Percentiles rank a stretch among this genome's conserved stretches.
These are phyloP conservation scores for Teunomyces barrocoloradensis DNA, from an alignment of 805 yeast genomes.

Conservation along the genomic window DNA sequence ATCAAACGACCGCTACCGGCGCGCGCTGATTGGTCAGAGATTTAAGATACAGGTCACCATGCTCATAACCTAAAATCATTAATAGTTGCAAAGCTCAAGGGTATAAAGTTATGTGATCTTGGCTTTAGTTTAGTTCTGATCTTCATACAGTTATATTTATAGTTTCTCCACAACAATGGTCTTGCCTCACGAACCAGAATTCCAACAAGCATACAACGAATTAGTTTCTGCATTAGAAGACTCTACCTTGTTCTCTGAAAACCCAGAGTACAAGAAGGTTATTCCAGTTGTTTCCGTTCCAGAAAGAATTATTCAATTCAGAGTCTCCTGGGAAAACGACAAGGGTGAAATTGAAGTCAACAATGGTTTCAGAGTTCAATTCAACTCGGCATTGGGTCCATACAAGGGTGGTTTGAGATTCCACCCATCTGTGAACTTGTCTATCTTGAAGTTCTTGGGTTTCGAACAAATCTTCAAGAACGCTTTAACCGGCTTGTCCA, in stretches of 20 bases:
- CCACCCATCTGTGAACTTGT: slow-evolving; percentile 95
- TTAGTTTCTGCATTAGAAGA: slow-evolving; percentile 83
- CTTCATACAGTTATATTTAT: not conserved
- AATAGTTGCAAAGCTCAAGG: not conserved
- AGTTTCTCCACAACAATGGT: slow-evolving; percentile 46
- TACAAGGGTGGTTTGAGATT: slow-evolving; percentile 98
- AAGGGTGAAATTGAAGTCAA: slow-evolving; percentile 87
- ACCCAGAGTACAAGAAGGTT: slow-evolving; percentile 87
- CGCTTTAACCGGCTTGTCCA: slow-evolving; percentile 93
- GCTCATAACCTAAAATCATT: slow-evolving; percentile 1
- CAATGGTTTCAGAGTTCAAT: slow-evolving; percentile 97
- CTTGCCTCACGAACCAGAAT: slow-evolving; percentile 94
- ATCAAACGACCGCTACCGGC: not conserved
- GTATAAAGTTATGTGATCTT: slow-evolving; percentile 2
- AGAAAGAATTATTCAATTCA: slow-evolving; percentile 93
- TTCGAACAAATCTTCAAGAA: slow-evolving; percentile 98
- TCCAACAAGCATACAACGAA: slow-evolving; percentile 97
- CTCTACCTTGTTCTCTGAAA: slow-evolving; percentile 83
- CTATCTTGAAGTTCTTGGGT: slow-evolving; percentile 93
- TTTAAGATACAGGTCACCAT: not conserved
- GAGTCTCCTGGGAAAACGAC: slow-evolving; percentile 98
- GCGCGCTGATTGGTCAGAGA: slow-evolving; percentile 4
- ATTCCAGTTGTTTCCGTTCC: slow-evolving; percentile 91
- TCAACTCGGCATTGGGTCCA: slow-evolving; percentile 97
- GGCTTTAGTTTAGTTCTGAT: not conserved